These are phyloP conservation scores for Flaveria ramosissima DNA, from an alignment of 129 eudicot species.

Conservation along the genomic window DNA sequence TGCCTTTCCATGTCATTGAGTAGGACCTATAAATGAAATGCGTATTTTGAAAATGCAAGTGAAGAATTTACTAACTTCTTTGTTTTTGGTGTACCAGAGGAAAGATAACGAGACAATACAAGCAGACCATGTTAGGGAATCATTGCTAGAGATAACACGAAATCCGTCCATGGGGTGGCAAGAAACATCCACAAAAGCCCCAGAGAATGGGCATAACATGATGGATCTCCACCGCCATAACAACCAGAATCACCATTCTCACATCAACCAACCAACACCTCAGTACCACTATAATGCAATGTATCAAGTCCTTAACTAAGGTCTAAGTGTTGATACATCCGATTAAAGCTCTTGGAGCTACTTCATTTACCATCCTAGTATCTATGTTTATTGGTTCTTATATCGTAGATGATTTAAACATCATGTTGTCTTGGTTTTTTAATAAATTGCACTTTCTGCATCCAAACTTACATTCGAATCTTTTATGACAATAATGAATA, in stretches of 20 bases:
- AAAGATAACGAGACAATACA: conserved; percentile 70
- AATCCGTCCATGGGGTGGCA: conserved; percentile 56
- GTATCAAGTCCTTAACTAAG: conserved; percentile 39
- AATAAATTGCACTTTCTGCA: conserved; percentile 32
- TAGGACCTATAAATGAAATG: background rate
- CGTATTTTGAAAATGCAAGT: background rate
- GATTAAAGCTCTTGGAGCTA: background rate
- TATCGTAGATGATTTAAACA: conserved; percentile 16
- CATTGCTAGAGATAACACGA: conserved; percentile 75
- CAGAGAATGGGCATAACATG: conserved; percentile 41
- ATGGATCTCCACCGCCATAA: conserved; percentile 35
- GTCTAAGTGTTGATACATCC: conserved; percentile 14
- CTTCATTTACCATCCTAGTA: conserved; percentile 23
- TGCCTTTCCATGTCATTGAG: background rate
- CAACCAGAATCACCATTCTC: conserved; percentile 29
- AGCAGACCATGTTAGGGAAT: conserved; percentile 82
- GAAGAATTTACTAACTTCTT: background rate
- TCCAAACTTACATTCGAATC: background rate
- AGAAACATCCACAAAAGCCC: conserved; percentile 42
- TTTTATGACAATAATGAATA: background rate
- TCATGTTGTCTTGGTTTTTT: conserved; percentile 19
- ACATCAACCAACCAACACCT: conserved; percentile 34
- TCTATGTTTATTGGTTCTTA: conserved; percentile 24
- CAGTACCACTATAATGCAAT: conserved; percentile 43
- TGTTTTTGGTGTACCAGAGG: conserved; percentile 42